A percentile compares a stretch with the other conserved stretches of the same genome.
Conservation (phyloP, 2,329 filamentous ascomycete species). For the Pseudodiploospora longispora region DNA sequence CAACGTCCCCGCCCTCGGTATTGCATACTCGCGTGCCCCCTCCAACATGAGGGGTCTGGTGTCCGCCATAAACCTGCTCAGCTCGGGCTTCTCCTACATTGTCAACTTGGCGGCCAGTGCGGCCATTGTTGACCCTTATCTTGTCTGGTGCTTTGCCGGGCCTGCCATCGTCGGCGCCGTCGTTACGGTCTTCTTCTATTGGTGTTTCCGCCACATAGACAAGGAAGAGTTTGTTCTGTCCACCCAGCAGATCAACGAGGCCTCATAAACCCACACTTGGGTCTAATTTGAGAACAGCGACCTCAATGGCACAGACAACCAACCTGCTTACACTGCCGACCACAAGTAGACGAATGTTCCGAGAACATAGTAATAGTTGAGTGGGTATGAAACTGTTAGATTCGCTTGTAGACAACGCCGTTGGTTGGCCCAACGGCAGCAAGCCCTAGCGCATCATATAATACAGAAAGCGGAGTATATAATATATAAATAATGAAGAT, state of each 20-base stretch:
- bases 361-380: not conserved
- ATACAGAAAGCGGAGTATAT: no score
- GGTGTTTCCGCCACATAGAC: slow-evolving; percentile 13
- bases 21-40: slow-evolving; percentile 43
- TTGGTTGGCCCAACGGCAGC: no score
- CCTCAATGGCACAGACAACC: not conserved
- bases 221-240: slow-evolving; percentile 17
- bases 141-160: slow-evolving; percentile 43
- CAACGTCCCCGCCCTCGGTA: slow-evolving; percentile 34
- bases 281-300: not conserved
- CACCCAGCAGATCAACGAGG: slow-evolving; percentile 12
- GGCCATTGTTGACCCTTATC: slow-evolving; percentile 38
- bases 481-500: no score
- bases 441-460: no score
- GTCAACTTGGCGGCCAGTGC: slow-evolving; percentile 37
- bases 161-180: slow-evolving; percentile 33
- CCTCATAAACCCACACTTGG: not conserved
- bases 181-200: no score
- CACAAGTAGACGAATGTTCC: not conserved
- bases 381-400: no score
- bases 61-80: slow-evolving; percentile 41
- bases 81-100: slow-evolving; percentile 35
- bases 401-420: no score
- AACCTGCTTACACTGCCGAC: not conserved
- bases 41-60: slow-evolving; percentile 44